Conservation (phyloP, 345 rosid species). For the Litchi chinensis region DNA sequence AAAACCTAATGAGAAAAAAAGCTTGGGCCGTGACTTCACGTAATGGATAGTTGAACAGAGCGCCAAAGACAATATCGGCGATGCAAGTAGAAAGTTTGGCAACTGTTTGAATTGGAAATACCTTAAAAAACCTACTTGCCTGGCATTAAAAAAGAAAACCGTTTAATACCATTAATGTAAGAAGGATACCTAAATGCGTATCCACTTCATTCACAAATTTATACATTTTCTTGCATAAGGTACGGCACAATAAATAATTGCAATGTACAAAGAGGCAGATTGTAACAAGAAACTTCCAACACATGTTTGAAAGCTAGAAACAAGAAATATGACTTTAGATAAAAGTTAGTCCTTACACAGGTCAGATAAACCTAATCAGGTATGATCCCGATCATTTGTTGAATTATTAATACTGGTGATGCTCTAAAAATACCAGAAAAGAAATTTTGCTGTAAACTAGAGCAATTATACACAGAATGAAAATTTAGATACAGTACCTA, state of each 20-base stretch:
- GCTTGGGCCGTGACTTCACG: slow-evolving; percentile 50
- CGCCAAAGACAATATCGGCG: slow-evolving; percentile 77
- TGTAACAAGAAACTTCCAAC: background rate
- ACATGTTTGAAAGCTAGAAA: slow-evolving; percentile 1
- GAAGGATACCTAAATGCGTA: slow-evolving; percentile 1
- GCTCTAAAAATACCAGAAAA: slow-evolving; percentile 10
- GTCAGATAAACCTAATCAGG: background rate
- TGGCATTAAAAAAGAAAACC: slow-evolving; percentile 26
- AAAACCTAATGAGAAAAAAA: slow-evolving; percentile 67
- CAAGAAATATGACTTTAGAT: background rate
- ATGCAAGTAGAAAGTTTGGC: slow-evolving; percentile 95
- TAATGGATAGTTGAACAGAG: slow-evolving; percentile 64
- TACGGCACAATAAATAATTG: background rate
- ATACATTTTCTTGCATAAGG: background rate
- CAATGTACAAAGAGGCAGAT: background rate
- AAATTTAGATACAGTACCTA: background rate
- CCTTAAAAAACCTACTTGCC: slow-evolving; percentile 93
- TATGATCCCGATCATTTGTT: background rate
- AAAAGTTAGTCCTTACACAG: background rate
- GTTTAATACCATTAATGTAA: background rate
- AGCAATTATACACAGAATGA: background rate
- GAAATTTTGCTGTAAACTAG: background rate
- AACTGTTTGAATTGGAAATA: slow-evolving; percentile 83
- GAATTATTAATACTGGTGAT: background rate
- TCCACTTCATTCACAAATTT: background rate